Evolutionary conservation across 805 yeast genomes (phyloP), one percentile per base, ranked within the genome.

Genomic region (Myxozyma lipomycoides): DNA sequence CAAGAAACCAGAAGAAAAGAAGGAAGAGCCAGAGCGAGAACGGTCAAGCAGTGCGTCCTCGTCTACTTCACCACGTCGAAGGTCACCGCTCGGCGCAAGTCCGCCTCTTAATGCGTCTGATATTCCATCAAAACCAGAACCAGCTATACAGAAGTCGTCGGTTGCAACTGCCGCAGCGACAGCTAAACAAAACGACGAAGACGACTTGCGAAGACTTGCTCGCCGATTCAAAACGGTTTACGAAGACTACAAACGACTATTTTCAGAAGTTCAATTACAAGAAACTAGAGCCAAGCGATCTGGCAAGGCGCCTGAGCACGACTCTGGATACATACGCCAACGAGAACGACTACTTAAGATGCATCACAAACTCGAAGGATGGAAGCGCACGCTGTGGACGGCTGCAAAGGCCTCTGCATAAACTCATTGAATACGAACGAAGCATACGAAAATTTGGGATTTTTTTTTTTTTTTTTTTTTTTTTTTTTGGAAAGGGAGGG

Each of bases 401-500:
- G 59, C 57, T 9, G 59, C 58, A 21, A 51, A n/a, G n/a, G n/a
- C n/a, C 41, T 12, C 41, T n/a, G n/a, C n/a, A n/a, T n/a, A n/a
- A n/a, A n/a, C n/a, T n/a, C n/a, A n/a, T n/a, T n/a, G n/a, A n/a
- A n/a, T n/a, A n/a, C n/a, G n/a, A n/a, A n/a, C n/a, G n/a, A n/a
- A n/a, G n/a, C n/a, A n/a, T n/a, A n/a, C n/a, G n/a, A n/a, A n/a
- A n/a, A 28, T 28, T 9, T 28, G 7, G 7, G 32, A 28, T 28
- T 28, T 28, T 28, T 28, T 28, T 28, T 28, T 28, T 7, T 9
- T 28, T 28, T 28, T 28, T 28, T 7, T 7, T 28, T 12, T 28
- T 28, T 28, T 28, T 9, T 28, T 28, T 28, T 28, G n/a, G n/a
- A n/a, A n/a, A n/a, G n/a, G n/a, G n/a, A n/a, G n/a, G n/a, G n/a